Base-by-base conservation (phyloP, 2,329 filamentous ascomycete genomes). In the Fusarium humuli region DNA sequence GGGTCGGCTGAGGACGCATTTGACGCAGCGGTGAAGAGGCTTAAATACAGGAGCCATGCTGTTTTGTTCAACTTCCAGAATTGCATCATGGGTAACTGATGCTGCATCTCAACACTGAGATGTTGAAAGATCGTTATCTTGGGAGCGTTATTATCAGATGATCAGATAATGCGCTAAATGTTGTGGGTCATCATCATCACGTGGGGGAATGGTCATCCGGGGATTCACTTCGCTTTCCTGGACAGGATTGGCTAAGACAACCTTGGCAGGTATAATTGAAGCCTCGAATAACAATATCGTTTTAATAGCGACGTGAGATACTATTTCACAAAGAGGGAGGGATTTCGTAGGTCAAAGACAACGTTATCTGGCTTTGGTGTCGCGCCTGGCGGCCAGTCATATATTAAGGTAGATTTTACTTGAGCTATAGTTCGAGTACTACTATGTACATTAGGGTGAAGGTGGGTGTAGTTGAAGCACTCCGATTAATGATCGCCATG, bases 161-260 rank as follows among this genome's bases (percentile, higher is more conserved):
- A 59, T 65, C 61, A 65, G 61, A 65, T 65, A 58, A 50, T 49
- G 25, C 18, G 34, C 34, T n/a, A 37, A 37, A 34, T 2, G 44
- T 41, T 23, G 61, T 65, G 61, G 61, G 60, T 65, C 61, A 3
- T 14, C 3, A 23, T 18, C 2, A 23, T 65, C 60, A 65, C 61
- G 61, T 63, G 52, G 20, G 9, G 40, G 16, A 29, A 22, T 7
- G 40, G 58, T 42, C 59, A 29, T 58, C 41, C 11, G 12, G 34
- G 10, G 16, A 23, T n/a, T 48, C 34, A 12, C 18, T 6, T 4
- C 7, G 8, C 7, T 14, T 16, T 10, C 13, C 2, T 12, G 0
- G 12, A 20, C 11, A 23, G 25, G 18, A 34, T 22, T 30, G 25
- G 27, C 9, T 42, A 4, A 20, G 49, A 7, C 18, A 34, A 0